Conservation (phyloP, 2,329 filamentous ascomycete genomes). For the Diaporthe sp. region DNA sequence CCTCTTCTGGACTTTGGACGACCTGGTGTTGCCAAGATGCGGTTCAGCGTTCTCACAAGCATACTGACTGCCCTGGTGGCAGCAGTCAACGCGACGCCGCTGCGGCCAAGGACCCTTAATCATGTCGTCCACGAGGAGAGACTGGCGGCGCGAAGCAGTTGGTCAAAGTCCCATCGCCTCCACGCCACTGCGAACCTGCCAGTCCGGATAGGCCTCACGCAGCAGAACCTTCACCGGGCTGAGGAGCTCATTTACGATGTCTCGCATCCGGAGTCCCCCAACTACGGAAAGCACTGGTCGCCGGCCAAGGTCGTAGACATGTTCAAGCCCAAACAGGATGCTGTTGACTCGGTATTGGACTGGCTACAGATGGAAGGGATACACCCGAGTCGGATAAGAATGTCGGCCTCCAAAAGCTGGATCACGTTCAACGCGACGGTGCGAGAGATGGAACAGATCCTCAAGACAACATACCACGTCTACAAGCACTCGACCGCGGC, state of each 20-base stretch:
- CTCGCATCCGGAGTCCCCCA: constrained; percentile 58
- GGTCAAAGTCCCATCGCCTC: constrained; percentile 44
- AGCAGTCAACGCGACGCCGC: constrained; percentile 45
- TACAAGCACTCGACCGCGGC: constrained; percentile 58
- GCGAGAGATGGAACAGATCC: constrained; percentile 64
- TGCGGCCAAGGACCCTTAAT: constrained; percentile 28
- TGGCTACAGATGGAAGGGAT: constrained; percentile 70
- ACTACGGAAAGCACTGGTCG: constrained; percentile 63
- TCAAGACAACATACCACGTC: constrained; percentile 66
- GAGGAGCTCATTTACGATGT: constrained; percentile 60
- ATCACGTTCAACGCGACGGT: constrained; percentile 67
- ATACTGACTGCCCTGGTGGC: constrained; percentile 49
- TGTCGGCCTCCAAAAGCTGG: constrained; percentile 67
- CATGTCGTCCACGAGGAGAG: constrained; percentile 53
- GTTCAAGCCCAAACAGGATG: constrained; percentile 58
- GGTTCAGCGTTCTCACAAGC: constrained; percentile 42
- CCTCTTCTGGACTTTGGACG: constrained; percentile 26
- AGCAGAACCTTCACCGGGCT: constrained; percentile 60
- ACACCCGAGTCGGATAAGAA: constrained; percentile 58
- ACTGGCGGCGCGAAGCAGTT: constrained; percentile 43
- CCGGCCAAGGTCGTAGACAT: constrained; percentile 57
- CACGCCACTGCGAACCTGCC: constrained; percentile 48
- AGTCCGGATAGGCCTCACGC: constrained; percentile 59
- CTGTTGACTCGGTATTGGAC: constrained; percentile 62
- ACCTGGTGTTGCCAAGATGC: constrained; percentile 43